A percentile compares a stretch with the other conserved stretches of the same genome.
Conservation (phyloP, 2,329 filamentous ascomycete genomes). For the Alternaria sp. region DNA sequence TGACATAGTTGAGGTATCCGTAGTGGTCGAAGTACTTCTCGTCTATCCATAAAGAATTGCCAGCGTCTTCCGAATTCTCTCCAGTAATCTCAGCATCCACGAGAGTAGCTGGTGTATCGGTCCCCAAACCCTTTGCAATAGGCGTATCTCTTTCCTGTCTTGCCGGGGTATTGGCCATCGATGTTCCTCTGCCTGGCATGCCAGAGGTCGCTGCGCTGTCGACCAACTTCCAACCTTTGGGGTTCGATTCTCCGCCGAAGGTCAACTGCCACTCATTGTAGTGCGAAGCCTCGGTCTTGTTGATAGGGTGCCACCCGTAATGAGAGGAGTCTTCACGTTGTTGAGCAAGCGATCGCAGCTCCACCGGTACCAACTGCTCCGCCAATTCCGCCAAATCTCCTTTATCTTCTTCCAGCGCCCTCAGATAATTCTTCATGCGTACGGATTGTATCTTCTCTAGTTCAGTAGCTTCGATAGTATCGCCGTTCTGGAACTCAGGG, state of each 20-base stretch:
- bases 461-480: background rate
- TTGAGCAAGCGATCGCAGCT: background rate
- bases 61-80: background rate
- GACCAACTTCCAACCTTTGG: background rate
- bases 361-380: background rate
- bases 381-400: background rate
- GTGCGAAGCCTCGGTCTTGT: background rate
- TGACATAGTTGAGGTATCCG: conserved; percentile 6
- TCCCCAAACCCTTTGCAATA: background rate
- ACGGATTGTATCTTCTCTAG: background rate
- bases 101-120: background rate
- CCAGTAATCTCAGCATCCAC: background rate
- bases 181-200: background rate
- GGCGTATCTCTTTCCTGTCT: background rate
- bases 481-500: background rate
- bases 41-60: background rate
- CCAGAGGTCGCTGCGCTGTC: background rate
- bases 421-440: background rate
- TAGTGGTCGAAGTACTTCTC: conserved; percentile 13
- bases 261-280: background rate
- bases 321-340: background rate
- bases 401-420: background rate
- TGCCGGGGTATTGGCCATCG: background rate
- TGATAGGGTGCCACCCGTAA: background rate
- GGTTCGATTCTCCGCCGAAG: background rate